Base-by-base conservation (phyloP, 331 rosid species). In the Pyrus hybrid region DNA sequence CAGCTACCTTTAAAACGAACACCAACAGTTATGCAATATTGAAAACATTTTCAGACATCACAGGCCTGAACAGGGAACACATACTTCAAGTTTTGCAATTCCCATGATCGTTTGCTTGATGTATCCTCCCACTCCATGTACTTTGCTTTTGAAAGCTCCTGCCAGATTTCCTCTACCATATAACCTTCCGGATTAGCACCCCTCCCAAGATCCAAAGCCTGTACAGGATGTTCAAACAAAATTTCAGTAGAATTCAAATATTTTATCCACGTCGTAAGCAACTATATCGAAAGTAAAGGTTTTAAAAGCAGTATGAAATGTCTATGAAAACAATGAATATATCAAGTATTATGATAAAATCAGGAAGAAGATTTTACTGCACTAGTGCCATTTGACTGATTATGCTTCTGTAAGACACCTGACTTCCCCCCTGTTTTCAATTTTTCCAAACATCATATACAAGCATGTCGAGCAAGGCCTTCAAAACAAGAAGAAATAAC, bases 131-230 rank as follows among this genome's bases (percentile, higher is more conserved):
- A 95, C 76, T 92, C 93, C 69, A 28, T 37, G 87, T 89, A 95
- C 83, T 89, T 95, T 57, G 99, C 99, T 72, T 81, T 90, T 18
- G 96, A 86, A 28, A 95, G 90, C 82, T 87, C 99, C 86, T 88
- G 88, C 98, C 99, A 95, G 83, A 95, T 91, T 77, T 89, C 93
- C 76, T 95, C 99, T 54, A 90, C 96, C 86, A 90, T 90, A 78
- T 90, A 85, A 63, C 91, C 87, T 32, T 88, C 79, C 16, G 90
- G 96, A 58, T 90, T 63, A 53, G 93, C 97, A 68, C 96, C 96
- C 80, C 98, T 88, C 78, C 93, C 99, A 80, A 92, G 93, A 80
- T 91, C 97, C 92, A 95, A 81, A 86, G 99, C 98, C 99, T 95
- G 41, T 61, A 78, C 60, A 71, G 57, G 63, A 73, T 81, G 75